Percentiles rank a stretch among this genome's conserved stretches.
Evolutionary conservation across 805 yeast species (phyloP).

Genomic region (Yarrowia sp.): DNA sequence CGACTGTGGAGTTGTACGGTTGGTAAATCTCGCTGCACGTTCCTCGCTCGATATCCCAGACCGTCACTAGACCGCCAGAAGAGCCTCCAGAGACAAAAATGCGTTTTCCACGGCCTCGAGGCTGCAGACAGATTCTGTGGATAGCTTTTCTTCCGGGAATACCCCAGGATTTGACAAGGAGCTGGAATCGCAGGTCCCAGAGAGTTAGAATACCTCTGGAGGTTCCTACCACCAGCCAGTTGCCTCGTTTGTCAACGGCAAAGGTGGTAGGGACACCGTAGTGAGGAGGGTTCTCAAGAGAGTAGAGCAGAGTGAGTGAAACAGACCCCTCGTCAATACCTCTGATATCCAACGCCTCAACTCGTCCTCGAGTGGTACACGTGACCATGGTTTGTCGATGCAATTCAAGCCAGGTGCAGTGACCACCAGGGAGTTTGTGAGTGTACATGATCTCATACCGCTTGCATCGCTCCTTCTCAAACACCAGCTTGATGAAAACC

Average conservation of each 20-base stretch:
- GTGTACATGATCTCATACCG: constrained; percentile 45
- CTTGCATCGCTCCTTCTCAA: constrained; percentile 32
- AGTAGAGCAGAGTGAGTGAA: constrained; percentile 29
- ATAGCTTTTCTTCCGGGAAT: constrained; percentile 54
- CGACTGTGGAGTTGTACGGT: constrained; percentile 31
- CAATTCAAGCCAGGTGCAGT: constrained; percentile 20
- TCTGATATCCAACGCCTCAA: constrained; percentile 6
- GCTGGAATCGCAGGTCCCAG: constrained; percentile 76
- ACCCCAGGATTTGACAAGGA: constrained; percentile 61
- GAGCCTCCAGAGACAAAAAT: constrained; percentile 69
- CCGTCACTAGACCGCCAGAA: constrained; percentile 54
- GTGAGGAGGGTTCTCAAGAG: constrained; percentile 48
- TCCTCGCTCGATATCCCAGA: constrained; percentile 72
- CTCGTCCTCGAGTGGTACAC: constrained; percentile 19
- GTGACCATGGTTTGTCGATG: constrained; percentile 22
- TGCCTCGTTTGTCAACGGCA: constrained; percentile 50
- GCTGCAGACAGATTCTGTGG: constrained; percentile 46
- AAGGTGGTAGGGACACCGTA: constrained; percentile 69
- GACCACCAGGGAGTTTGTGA: constrained; percentile 6
- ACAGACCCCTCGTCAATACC: constrained; percentile 45
- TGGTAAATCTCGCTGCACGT: constrained; percentile 52
- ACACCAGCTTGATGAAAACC: constrained; percentile 7
- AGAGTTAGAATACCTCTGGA: constrained; percentile 67
- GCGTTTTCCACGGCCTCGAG: constrained; percentile 46
- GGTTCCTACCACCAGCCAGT: constrained; percentile 77